Base-by-base conservation (phyloP, 768 basidiomycete genomes). In the Lactarius psammicola region DNA sequence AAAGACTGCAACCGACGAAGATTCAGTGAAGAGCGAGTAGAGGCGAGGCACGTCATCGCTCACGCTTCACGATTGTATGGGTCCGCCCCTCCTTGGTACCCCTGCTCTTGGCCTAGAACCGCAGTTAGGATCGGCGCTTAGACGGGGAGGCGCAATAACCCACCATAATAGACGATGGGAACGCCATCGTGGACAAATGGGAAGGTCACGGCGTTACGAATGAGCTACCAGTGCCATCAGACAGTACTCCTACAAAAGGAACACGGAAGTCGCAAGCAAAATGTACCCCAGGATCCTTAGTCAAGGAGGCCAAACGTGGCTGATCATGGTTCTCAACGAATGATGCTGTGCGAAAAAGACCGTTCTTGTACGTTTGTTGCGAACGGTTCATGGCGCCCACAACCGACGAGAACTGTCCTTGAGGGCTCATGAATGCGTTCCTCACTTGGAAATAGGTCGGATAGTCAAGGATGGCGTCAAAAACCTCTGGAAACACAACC, bases 321-420 rank as follows among this genome's bases (percentile, higher is more conserved):
- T 83, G 78, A 68, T 85, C 84, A 57, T 84, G 83, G 71, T 85
- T 85, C 72, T 84, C 83, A 51, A 84, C 74, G 75, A 84, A 84
- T 7, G 80, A 76, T 10, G 79, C 83, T 0, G 78, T 77, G 71
- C 76, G 74, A 69, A 80, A 78, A 38, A 75, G 60, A 30, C 81
- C 79, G 34, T 75, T 75, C 53, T 77, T 75, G 68, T 80, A 82
- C n/a, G 70, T 60, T 4, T 67, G 61, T 62, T 82, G 81, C 2
- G 77, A 69, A 30, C 70, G 61, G 51, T 67, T 64, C 18, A 79
- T 73, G 26, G 71, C 63, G 2, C 55, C 59, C 20, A 72, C 74
- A 15, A 81, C 51, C 1, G 72, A 72, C 2, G 74, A 72, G 30
- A 82, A 72, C 62, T 77, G 75, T 23, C 77, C 77, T 38, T 70